Conservation (phyloP, 129 eudicot genomes). For the Chrysanthemum lavandulifolium region DNA sequence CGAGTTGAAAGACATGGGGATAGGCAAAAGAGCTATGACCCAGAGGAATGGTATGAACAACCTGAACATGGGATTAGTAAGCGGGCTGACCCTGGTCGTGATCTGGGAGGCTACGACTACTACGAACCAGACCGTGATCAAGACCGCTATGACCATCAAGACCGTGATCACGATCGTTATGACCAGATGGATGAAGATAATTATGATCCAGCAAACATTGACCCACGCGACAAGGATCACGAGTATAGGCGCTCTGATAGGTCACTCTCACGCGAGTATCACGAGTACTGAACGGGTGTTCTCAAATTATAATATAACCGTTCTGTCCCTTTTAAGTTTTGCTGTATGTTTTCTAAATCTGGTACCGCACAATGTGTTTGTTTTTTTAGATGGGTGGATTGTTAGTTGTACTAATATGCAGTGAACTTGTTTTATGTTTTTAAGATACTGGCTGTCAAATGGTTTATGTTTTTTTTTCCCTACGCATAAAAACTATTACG, state of each 20-base stretch:
- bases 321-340: too few relatives aligned
- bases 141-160: conserved; percentile 59
- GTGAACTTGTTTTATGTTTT: too few relatives aligned
- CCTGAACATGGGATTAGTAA: conserved; percentile 43
- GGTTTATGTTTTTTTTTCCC: conserved; percentile 1
- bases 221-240: conserved; percentile 52
- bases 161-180: conserved; percentile 61
- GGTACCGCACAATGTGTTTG: too few relatives aligned
- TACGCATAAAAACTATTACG: background rate
- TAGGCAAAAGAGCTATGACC: conserved; percentile 38
- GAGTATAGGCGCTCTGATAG: conserved; percentile 53
- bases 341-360: too few relatives aligned
- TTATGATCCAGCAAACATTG: conserved; percentile 50
- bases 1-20: conserved; percentile 41
- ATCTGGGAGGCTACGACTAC: conserved; percentile 42
- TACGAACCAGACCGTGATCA: conserved; percentile 36
- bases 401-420: too few relatives aligned
- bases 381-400: too few relatives aligned
- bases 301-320: too few relatives aligned
- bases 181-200: conserved; percentile 79
- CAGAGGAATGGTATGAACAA: conserved; percentile 59
- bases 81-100: conserved; percentile 47
- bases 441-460: too few relatives aligned
- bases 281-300: conserved; percentile 19
- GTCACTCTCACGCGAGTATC: conserved; percentile 56